phyloP scores from a whole-genome alignment of 257 asterid genomes.

The Forsythia viridissima region DNA sequence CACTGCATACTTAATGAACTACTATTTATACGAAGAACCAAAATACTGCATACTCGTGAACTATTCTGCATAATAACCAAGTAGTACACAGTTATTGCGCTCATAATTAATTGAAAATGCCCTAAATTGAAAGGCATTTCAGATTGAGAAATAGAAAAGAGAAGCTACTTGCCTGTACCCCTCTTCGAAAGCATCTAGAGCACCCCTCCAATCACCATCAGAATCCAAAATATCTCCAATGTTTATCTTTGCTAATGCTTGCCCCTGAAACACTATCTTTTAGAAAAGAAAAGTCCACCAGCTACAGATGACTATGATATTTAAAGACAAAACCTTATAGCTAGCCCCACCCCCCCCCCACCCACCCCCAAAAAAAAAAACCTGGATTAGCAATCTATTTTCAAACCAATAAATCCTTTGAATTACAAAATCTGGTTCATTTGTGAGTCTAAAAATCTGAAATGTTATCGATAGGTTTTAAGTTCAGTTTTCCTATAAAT shows the following conservation, averaged over 20 bases:
- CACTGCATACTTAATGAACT: background rate
- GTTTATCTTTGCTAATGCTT: conserved; percentile 80
- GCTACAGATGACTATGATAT: conserved; percentile 5
- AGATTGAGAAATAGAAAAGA: conserved; percentile 10
- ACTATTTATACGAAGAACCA: background rate
- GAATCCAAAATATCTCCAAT: conserved; percentile 80
- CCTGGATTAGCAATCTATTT: too few species aligned
- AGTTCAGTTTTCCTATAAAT: too few species aligned
- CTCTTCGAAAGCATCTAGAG: conserved; percentile 74
- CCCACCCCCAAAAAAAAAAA: too few species aligned
- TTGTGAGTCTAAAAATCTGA: too few species aligned
- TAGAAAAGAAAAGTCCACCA: conserved; percentile 23
- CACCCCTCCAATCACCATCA: conserved; percentile 66
- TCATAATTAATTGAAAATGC: conserved; percentile 3
- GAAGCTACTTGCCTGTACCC: conserved; percentile 63
- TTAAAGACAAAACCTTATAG: too few species aligned
- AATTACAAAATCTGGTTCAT: too few species aligned
- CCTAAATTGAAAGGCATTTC: background rate
- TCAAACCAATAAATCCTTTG: too few species aligned
- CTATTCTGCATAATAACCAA: background rate
- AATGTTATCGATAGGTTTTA: too few species aligned
- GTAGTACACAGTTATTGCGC: conserved; percentile 14
- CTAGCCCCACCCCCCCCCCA: too few species aligned
- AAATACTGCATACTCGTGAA: background rate
- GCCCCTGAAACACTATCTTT: conserved; percentile 66